Percentiles rank a stretch among this genome's conserved stretches.
Conservation (phyloP, 1,284 basidiomycete genomes). For the Fereydounia khargensis region DNA sequence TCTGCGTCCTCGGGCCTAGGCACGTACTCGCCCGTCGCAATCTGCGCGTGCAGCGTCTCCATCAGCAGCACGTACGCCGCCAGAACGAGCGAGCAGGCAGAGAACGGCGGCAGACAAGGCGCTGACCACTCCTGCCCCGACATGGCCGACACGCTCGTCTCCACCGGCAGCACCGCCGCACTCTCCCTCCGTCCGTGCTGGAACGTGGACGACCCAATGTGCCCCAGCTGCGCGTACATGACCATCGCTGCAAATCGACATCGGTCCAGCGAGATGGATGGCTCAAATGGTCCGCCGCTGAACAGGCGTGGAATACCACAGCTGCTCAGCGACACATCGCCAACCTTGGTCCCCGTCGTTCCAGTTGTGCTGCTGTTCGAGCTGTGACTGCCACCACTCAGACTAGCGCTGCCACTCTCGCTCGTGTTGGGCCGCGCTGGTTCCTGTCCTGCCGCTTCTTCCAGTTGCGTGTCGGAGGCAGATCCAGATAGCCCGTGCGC, state of each 20-base stretch:
- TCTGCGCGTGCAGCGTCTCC: constrained; percentile 41
- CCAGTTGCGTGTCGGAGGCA: too few relatives aligned
- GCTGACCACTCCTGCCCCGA: constrained; percentile 27
- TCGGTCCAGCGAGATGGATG: constrained; percentile 30
- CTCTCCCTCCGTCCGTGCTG: constrained; percentile 26
- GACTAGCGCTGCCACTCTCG: too few relatives aligned
- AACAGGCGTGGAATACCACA: constrained; percentile 26
- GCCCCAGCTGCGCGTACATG: constrained; percentile 29
- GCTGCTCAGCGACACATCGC: constrained; percentile 4
- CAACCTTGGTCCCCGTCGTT: too few relatives aligned
- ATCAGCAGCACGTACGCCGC: constrained; percentile 43
- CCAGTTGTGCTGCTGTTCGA: too few relatives aligned
- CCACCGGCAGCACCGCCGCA: constrained; percentile 13
- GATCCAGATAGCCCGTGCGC: too few relatives aligned
- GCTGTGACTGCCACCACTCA: too few relatives aligned
- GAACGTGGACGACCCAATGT: constrained; percentile 28
- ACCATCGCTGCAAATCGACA: constrained; percentile 38
- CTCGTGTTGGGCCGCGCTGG: too few relatives aligned
- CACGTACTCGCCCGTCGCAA: constrained; percentile 16
- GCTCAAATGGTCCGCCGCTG: constrained; percentile 42
- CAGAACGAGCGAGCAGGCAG: constrained; percentile 42
- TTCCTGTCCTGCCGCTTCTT: too few relatives aligned
- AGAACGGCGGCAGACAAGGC: constrained; percentile 38
- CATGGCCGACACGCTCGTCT: not conserved
- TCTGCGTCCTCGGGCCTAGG: not conserved